Evolutionary conservation across 139 green algal species (phyloP).

Genomic region (Zygnema cylindricum): DNA sequence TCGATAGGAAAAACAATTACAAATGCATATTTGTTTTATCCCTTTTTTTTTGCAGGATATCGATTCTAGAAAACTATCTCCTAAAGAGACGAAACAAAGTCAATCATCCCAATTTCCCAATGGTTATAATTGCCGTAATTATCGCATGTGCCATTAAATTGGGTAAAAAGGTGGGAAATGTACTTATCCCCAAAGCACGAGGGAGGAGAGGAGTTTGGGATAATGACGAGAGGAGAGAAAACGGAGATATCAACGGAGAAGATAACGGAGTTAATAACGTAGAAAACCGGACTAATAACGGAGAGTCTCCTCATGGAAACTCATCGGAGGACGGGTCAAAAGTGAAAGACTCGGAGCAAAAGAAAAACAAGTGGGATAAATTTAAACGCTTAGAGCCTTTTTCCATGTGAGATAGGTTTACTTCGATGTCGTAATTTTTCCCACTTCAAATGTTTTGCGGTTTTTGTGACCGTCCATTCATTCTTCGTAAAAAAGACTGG

Average conservation of each 20-base stretch:
- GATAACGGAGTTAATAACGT: neutral
- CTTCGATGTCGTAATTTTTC: too few species aligned
- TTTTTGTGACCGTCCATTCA: too few species aligned
- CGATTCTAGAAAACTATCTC: neutral
- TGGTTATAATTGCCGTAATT: neutral
- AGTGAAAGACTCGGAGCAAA: too few species aligned
- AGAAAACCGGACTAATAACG: too few species aligned
- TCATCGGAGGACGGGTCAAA: too few species aligned
- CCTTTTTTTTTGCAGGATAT: conserved; percentile 23
- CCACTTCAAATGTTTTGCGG: too few species aligned
- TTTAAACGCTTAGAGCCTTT: too few species aligned
- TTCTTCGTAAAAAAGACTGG: too few species aligned
- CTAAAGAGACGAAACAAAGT: conserved; percentile 1
- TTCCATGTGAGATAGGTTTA: too few species aligned
- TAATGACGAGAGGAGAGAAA: conserved; percentile 9
- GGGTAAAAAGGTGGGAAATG: neutral
- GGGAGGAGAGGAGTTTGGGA: neutral
- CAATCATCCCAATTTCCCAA: neutral
- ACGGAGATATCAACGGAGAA: neutral
- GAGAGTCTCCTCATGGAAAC: too few species aligned
- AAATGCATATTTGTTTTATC: neutral
- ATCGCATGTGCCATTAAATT: conserved; percentile 3
- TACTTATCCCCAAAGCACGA: neutral
- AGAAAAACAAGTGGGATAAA: too few species aligned
- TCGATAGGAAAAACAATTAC: neutral